A percentile compares a stretch with the other conserved stretches of the same genome.
Conservation (phyloP, 768 basidiomycete species). For the Kondoa malvinella region DNA sequence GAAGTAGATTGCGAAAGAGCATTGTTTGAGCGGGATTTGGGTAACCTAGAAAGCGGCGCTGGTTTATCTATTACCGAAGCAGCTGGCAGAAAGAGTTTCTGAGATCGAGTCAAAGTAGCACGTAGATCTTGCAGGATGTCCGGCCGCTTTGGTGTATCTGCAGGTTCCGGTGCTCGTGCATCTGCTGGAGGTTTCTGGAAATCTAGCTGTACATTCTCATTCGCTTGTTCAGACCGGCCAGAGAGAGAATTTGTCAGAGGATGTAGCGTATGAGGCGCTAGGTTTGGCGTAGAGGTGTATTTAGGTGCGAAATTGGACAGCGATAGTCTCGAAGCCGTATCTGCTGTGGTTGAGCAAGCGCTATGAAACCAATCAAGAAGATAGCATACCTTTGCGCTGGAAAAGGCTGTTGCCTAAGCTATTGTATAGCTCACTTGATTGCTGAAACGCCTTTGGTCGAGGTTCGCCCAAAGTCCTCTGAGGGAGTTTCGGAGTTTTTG, state of each 20-base stretch:
- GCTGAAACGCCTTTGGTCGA: background rate
- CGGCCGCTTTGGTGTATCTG: background rate
- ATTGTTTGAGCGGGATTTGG: background rate
- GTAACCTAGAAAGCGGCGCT: background rate
- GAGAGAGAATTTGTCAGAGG: background rate
- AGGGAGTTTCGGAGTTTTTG: background rate
- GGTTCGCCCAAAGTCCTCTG: background rate
- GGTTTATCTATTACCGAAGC: background rate
- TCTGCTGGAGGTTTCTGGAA: background rate
- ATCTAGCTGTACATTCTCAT: background rate
- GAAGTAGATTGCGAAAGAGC: no score
- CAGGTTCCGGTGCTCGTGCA: no score
- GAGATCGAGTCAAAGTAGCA: background rate
- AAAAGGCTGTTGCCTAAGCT: background rate
- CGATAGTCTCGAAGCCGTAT: background rate
- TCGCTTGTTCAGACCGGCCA: background rate
- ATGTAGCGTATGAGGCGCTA: background rate
- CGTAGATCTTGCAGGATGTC: background rate
- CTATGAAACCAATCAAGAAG: background rate
- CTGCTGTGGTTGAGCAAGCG: background rate
- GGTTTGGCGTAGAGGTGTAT: background rate
- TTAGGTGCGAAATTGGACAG: background rate
- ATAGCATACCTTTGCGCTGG: background rate
- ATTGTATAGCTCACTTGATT: background rate
- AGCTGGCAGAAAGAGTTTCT: background rate